Evolutionary conservation across 192 early-diverging fungal genomes (phyloP).

Genomic region (Umbelopsis isabellina): DNA sequence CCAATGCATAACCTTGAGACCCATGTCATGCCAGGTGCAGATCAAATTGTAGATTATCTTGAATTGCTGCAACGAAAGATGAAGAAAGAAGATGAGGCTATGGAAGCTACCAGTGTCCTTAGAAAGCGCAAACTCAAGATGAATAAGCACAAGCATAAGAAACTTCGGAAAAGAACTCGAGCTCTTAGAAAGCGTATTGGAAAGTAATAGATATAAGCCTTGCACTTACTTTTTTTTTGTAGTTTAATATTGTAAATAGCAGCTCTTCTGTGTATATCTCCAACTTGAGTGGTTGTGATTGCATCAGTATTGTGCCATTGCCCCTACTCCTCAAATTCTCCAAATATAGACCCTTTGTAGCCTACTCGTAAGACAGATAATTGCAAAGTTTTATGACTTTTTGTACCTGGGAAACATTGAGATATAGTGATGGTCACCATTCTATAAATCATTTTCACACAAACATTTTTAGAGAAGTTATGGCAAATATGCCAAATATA

Average conservation of each 20-base stretch:
- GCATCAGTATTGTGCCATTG: not conserved
- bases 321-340: too few relatives aligned
- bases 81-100: slow-evolving; percentile 29
- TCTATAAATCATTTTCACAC: too few relatives aligned
- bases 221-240: not conserved
- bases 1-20: slow-evolving; percentile 23
- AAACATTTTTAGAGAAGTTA: too few relatives aligned
- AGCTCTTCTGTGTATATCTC: slow-evolving; percentile 18
- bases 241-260: slow-evolving; percentile 13
- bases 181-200: slow-evolving; percentile 77
- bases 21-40: slow-evolving; percentile 25
- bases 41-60: slow-evolving; percentile 37
- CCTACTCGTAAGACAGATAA: too few relatives aligned
- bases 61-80: slow-evolving; percentile 31
- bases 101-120: slow-evolving; percentile 76
- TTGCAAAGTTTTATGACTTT: too few relatives aligned
- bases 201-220: slow-evolving; percentile 54
- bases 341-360: too few relatives aligned
- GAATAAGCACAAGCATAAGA: slow-evolving; percentile 97
- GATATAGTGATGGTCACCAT: too few relatives aligned
- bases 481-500: too few relatives aligned
- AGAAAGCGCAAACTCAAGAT: slow-evolving; percentile 90
- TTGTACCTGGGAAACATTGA: too few relatives aligned
- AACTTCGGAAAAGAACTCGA: slow-evolving; percentile 76
- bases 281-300: not conserved